Conservation (phyloP, 768 basidiomycete species). For the Agrocybe chaxingu region DNA sequence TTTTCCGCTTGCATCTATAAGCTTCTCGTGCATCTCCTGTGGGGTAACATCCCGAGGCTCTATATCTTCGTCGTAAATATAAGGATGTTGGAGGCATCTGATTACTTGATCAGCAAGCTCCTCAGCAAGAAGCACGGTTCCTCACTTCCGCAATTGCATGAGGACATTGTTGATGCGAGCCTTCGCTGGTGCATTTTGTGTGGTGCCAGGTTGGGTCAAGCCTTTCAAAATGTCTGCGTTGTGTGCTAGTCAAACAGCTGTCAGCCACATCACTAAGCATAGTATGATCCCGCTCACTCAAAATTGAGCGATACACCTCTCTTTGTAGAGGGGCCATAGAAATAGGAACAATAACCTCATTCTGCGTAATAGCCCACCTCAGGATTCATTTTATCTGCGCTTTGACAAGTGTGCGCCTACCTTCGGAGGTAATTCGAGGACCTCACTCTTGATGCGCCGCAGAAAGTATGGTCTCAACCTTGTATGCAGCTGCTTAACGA, state of each 20-base stretch:
- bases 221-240: constrained; percentile 66
- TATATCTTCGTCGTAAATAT: constrained; percentile 75
- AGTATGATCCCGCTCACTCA: constrained; percentile 47
- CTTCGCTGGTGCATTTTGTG: constrained; percentile 36
- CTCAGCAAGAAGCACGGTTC: not conserved
- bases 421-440: constrained; percentile 89
- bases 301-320: constrained; percentile 81
- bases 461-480: constrained; percentile 88
- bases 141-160: constrained; percentile 87
- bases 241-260: constrained; percentile 44
- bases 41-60: constrained; percentile 63
- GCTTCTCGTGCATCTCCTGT: constrained; percentile 67
- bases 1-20: constrained; percentile 86
- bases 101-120: not conserved
- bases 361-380: constrained; percentile 38
- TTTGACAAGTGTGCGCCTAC: constrained; percentile 33
- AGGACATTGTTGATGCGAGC: constrained; percentile 75
- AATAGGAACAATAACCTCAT: constrained; percentile 89
- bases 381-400: not conserved
- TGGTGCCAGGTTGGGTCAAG: constrained; percentile 43
- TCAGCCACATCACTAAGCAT: constrained; percentile 4
- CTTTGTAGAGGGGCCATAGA: constrained; percentile 86
- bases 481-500: constrained; percentile 75
- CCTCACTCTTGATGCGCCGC: constrained; percentile 90
- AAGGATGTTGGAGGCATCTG: constrained; percentile 91